These are phyloP conservation scores for Entamoeba invadens DNA, from an alignment of 208 protist species.

Conservation along the genomic window DNA sequence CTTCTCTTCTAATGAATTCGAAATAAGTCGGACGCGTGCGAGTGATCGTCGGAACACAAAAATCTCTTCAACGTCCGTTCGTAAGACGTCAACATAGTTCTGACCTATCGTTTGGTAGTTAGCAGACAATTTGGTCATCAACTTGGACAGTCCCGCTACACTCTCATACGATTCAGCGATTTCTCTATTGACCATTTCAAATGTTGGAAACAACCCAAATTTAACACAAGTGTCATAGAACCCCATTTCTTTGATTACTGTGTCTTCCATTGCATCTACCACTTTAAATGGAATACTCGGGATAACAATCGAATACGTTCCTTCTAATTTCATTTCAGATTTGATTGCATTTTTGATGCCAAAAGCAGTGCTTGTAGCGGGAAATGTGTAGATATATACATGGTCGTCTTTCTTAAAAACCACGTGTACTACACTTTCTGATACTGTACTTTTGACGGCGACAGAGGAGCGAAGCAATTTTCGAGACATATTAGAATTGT, in stretches of 20 bases:
- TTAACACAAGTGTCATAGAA: background rate
- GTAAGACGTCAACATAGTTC: background rate
- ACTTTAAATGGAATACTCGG: background rate
- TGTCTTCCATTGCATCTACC: background rate
- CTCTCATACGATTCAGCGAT: background rate
- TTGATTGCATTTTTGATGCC: background rate
- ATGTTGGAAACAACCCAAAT: background rate
- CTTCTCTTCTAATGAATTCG: background rate
- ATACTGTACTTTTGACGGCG: no score
- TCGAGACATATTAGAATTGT: no score
- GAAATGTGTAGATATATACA: no score
- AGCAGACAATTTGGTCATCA: background rate
- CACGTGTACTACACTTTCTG: no score
- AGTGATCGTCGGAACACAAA: background rate
- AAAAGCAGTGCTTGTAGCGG: background rate
- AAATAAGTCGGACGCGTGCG: background rate
- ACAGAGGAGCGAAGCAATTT: no score
- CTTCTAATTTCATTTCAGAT: background rate
- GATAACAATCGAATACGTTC: background rate
- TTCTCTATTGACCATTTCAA: background rate
- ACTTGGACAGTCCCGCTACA: background rate
- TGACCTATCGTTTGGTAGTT: background rate
- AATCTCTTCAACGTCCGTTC: background rate
- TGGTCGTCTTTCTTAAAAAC: no score
- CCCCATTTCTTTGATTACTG: background rate